Percentiles rank a stretch among this genome's conserved stretches.
Conservation (phyloP, 1,284 basidiomycete genomes). For the Leccinum subatratum region DNA sequence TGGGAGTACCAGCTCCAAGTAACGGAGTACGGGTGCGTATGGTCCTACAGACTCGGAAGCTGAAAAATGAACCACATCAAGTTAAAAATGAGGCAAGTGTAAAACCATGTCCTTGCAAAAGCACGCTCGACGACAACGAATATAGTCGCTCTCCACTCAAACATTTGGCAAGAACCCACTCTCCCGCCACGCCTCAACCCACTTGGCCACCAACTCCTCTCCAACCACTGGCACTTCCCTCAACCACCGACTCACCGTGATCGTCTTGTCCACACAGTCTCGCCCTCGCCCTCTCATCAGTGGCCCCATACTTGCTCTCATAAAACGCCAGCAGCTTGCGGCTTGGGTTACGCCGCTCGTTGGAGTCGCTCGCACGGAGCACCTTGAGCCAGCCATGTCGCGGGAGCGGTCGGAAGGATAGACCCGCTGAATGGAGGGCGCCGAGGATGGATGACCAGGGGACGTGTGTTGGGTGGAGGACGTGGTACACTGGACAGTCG, state of each 20-base stretch:
- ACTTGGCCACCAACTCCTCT: conserved; percentile 11
- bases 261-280: not conserved
- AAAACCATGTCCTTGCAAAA: too few species aligned
- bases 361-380: conserved; percentile 38
- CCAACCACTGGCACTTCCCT: not conserved
- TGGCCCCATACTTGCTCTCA: conserved; percentile 30
- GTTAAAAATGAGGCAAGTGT: too few species aligned
- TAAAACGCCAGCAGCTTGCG: conserved; percentile 46
- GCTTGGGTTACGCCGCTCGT: conserved; percentile 45
- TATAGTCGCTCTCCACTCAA: not conserved
- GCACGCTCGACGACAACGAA: too few species aligned
- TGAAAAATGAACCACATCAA: too few species aligned
- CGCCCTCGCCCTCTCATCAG: not conserved
- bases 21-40: too few species aligned
- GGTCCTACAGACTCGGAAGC: too few species aligned
- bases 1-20: too few species aligned
- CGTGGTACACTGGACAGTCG: conserved; percentile 41
- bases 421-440: conserved; percentile 18
- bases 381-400: conserved; percentile 45
- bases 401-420: conserved; percentile 44
- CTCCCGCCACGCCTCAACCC: conserved; percentile 34
- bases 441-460: conserved; percentile 35
- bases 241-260: not conserved
- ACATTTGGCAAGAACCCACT: conserved; percentile 28
- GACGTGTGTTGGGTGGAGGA: conserved; percentile 41